These are phyloP conservation scores for Castanea sativa DNA, from an alignment of 306 rosid genomes.

Conservation along the genomic window DNA sequence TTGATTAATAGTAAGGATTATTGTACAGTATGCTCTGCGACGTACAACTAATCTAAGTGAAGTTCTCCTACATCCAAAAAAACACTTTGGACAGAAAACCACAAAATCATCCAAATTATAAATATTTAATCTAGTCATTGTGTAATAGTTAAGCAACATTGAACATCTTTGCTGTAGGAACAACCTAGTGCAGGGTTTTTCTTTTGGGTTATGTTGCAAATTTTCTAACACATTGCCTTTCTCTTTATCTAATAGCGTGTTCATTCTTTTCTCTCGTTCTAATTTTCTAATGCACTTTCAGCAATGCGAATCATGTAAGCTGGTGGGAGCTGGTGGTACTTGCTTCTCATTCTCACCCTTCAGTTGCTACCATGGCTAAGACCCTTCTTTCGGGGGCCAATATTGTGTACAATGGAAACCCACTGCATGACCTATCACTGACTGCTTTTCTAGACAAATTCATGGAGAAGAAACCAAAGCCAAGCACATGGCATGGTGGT, in stretches of 20 bases:
- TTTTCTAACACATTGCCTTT: background rate
- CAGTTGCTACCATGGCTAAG: constrained; percentile 87
- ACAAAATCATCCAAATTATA: background rate
- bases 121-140: background rate
- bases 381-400: constrained; percentile 90
- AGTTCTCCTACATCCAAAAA: too few species aligned
- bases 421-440: constrained; percentile 67
- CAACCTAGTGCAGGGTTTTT: background rate
- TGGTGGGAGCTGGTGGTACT: constrained; percentile 95
- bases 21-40: rapidly evolving
- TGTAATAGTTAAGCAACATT: background rate
- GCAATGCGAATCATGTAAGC: constrained; percentile 85
- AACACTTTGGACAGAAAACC: background rate
- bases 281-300: constrained; percentile 25
- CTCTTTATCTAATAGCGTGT: background rate
- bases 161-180: background rate
- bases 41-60: too few species aligned
- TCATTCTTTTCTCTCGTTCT: background rate
- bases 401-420: constrained; percentile 88
- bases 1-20: too few species aligned
- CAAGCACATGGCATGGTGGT: constrained; percentile 90
- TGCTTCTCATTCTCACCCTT: constrained; percentile 90
- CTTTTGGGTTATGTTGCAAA: background rate
- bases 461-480: constrained; percentile 94
- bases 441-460: constrained; percentile 93